Conservation (phyloP, 2,329 filamentous ascomycete species). For the Escovopsis weberi region DNA sequence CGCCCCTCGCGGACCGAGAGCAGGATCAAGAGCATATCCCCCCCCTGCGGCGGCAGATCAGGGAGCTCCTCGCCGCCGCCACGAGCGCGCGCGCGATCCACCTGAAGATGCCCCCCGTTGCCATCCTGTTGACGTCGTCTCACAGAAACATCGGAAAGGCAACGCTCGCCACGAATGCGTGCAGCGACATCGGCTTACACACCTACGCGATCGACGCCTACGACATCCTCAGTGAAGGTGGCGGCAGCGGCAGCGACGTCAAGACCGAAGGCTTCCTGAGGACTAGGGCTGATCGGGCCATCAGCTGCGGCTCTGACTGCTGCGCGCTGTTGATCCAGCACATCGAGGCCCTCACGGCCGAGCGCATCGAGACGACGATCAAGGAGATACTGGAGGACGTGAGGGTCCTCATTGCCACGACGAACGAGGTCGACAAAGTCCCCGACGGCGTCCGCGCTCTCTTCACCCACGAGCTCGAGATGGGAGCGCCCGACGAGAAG, state of each 20-base stretch:
- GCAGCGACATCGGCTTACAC: constrained; percentile 79
- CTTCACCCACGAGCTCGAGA: constrained; percentile 91
- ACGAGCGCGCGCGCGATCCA: constrained; percentile 80
- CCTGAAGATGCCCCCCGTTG: constrained; percentile 73
- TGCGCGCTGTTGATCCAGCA: constrained; percentile 81
- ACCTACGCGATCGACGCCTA: constrained; percentile 82
- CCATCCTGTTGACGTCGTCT: constrained; percentile 77
- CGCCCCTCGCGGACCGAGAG: constrained; percentile 30
- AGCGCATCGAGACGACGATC: constrained; percentile 74
- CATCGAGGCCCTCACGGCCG: constrained; percentile 79
- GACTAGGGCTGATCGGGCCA: constrained; percentile 72
- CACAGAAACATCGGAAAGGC: constrained; percentile 89
- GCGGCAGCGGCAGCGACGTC: constrained; percentile 70
- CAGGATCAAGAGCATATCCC: constrained; percentile 32
- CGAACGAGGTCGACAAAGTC: constrained; percentile 88
- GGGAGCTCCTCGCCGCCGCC: constrained; percentile 75
- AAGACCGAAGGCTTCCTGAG: constrained; percentile 89
- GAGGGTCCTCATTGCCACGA: constrained; percentile 80
- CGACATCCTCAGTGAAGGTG: constrained; percentile 82
- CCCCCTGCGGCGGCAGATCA: constrained; percentile 53
- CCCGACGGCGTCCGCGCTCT: constrained; percentile 78
- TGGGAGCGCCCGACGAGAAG: constrained; percentile 80
- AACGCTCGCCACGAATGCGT: constrained; percentile 61
- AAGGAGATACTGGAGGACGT: constrained; percentile 69
- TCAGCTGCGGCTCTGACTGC: constrained; percentile 72